A percentile compares a stretch with the other conserved stretches of the same genome.
Evolutionary conservation across 176 grass and related monocot genomes (phyloP).

Genomic region (Canna indica): DNA sequence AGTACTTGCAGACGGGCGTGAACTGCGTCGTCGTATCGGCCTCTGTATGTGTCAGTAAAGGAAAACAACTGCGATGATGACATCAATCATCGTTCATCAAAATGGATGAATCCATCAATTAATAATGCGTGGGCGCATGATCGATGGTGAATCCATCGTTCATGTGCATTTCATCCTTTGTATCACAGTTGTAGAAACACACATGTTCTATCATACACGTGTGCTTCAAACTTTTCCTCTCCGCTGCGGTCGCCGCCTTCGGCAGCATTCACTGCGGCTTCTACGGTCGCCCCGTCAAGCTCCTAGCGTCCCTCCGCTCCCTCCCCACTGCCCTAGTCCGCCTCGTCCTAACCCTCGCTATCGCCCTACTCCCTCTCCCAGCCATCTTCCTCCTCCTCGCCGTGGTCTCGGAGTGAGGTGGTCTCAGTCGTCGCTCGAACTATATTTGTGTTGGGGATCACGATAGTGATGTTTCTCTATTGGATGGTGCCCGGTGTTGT

Average conservation of each 20-base stretch:
- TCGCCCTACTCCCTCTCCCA: conserved; percentile 13
- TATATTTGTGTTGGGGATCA: conserved; percentile 16
- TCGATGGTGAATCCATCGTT: too few species aligned
- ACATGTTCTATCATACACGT: too few species aligned
- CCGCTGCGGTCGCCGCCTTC: conserved; percentile 16
- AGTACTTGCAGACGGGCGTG: conserved; percentile 70
- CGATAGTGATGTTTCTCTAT: conserved; percentile 23
- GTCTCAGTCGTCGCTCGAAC: conserved; percentile 9
- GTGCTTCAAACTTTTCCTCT: conserved; percentile 7
- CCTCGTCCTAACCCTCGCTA: conserved; percentile 13
- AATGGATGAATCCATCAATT: too few species aligned
- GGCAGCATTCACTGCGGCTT: conserved; percentile 24
- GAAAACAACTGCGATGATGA: conserved; percentile 76
- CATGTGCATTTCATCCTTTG: too few species aligned
- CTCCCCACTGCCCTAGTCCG: conserved; percentile 21
- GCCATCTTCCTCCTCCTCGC: background rate
- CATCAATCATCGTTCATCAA: too few species aligned
- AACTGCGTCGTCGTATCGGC: conserved; percentile 56
- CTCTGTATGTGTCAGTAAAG: conserved; percentile 72
- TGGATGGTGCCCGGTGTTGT: conserved; percentile 19
- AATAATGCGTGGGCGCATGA: too few species aligned
- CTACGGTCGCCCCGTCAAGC: conserved; percentile 35
- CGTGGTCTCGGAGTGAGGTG: background rate
- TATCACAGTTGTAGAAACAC: too few species aligned
- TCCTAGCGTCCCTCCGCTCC: conserved; percentile 26